A percentile compares a stretch with the other conserved stretches of the same genome.
Evolutionary conservation across 768 basidiomycete species (phyloP).

Genomic region (Tulasnella sp.): DNA sequence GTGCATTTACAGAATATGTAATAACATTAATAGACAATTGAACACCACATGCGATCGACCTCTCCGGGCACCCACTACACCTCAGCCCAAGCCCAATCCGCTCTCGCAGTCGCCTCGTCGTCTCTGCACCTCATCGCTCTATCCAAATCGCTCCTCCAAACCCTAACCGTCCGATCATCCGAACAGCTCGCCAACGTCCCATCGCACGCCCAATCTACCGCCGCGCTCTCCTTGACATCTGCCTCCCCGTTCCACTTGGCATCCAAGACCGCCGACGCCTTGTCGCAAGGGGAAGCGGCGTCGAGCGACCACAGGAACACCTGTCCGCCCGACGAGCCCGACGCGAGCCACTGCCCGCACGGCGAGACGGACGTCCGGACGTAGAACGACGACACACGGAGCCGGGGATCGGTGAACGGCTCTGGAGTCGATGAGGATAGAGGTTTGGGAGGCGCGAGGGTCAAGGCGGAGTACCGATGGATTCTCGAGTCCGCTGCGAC

Average conservation of each 20-base stretch:
- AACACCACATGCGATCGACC: background rate
- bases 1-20: background rate
- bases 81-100: background rate
- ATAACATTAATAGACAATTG: background rate
- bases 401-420: background rate
- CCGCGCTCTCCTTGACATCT: background rate
- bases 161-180: background rate
- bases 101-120: background rate
- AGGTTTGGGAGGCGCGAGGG: background rate
- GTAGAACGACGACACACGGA: slow-evolving; percentile 9
- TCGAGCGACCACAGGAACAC: slow-evolving; percentile 9
- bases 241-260: background rate
- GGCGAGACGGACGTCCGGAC: slow-evolving; percentile 11
- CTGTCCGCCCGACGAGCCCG: slow-evolving; percentile 10
- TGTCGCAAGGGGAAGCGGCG: background rate
- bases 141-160: background rate
- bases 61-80: background rate
- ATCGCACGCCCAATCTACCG: slow-evolving; percentile 15
- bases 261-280: background rate
- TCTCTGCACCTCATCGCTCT: background rate
- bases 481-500: slow-evolving; percentile 1
- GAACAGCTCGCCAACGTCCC: background rate
- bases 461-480: slow-evolving; percentile 4
- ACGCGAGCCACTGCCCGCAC: slow-evolving; percentile 9
- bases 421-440: background rate